Conservation (phyloP, 2,329 filamentous ascomycete species). For the Fusarium albosuccineum region DNA sequence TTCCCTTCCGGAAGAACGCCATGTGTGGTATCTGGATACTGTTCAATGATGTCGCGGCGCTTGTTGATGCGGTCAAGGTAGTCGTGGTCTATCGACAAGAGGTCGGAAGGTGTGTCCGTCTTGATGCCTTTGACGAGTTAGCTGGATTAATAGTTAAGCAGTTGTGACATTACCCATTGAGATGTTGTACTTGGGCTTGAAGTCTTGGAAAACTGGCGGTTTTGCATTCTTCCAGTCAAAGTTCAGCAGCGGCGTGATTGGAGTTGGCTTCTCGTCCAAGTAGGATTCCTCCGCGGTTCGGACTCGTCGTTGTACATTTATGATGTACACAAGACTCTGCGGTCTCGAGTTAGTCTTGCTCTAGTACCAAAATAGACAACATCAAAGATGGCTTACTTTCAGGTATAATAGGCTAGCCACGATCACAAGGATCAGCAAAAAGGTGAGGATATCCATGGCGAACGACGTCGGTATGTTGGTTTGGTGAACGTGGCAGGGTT, state of each 20-base stretch:
- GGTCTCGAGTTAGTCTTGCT: background rate
- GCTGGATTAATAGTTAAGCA: fast-evolving
- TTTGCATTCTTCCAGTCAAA: slow-evolving; percentile 32
- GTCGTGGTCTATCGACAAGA: slow-evolving; percentile 65
- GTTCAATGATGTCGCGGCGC: slow-evolving; percentile 54
- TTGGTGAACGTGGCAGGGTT: background rate
- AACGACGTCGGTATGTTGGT: no score
- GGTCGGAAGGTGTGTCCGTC: slow-evolving; percentile 59
- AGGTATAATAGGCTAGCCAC: background rate
- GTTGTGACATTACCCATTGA: slow-evolving; percentile 23
- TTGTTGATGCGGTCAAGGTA: slow-evolving; percentile 60
- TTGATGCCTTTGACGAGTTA: slow-evolving; percentile 54
- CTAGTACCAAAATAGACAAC: background rate
- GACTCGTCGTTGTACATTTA: background rate
- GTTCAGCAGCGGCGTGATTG: slow-evolving; percentile 18
- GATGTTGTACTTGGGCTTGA: slow-evolving; percentile 37
- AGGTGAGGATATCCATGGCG: background rate
- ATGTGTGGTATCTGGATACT: slow-evolving; percentile 56
- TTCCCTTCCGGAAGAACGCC: slow-evolving; percentile 57
- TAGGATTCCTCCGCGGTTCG: background rate
- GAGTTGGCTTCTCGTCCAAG: slow-evolving; percentile 9
- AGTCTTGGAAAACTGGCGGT: slow-evolving; percentile 17
- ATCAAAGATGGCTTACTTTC: background rate
- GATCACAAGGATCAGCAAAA: background rate
- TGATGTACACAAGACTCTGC: no score